Base-by-base conservation (phyloP, 2,329 filamentous ascomycete genomes). In the Lomentospora prolificans region DNA sequence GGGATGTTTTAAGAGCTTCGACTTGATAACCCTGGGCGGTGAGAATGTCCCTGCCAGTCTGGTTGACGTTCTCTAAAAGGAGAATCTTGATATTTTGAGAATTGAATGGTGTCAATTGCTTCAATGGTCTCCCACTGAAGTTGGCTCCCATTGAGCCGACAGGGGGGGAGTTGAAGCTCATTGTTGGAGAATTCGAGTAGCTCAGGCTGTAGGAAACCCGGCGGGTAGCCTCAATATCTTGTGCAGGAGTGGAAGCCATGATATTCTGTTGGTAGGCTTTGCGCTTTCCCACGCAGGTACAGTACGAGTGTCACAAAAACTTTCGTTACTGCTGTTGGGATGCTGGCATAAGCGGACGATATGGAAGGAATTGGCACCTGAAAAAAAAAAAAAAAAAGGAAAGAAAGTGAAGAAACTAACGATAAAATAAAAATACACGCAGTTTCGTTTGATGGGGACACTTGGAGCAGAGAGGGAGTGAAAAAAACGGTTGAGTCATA, bases 31-130 rank as follows among this genome's bases (percentile, higher is more conserved):
- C 94, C 72, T 99, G 91, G 57, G 75, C 78, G 57, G 74, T 82
- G 57, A 99, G 77, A 57, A 96, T 91, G 50, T 95, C 85, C 64
- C 84, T 82, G 12, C 94, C 94, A 24, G 90, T 89, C 72, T 89
- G 77, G 70, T 99, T 99, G 66, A 99, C 89, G 72, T 97, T 99
- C 70, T 99, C 94, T 30, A 99, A 77, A 17, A 99, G 79, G 57
- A 99, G 75, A 57, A 99, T 95, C 75, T 96, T 97, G 74, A 99
- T 90, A 67, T 97, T 92, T 67, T 92, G 85, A 22, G 90, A 94
- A 67, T 92, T 86, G 74, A 99, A 99, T 14, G 94, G 94, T 75
- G 96, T 96, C 63, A 99, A 75, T 62, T 86, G 86, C 73, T 96
- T 96, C 46, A 74, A 71, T 33, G 68, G 72, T 61, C 62, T 72